phyloP scores from a whole-genome alignment of 495 filamentous ascomycete species.

The Opeltia flavorubescens region DNA sequence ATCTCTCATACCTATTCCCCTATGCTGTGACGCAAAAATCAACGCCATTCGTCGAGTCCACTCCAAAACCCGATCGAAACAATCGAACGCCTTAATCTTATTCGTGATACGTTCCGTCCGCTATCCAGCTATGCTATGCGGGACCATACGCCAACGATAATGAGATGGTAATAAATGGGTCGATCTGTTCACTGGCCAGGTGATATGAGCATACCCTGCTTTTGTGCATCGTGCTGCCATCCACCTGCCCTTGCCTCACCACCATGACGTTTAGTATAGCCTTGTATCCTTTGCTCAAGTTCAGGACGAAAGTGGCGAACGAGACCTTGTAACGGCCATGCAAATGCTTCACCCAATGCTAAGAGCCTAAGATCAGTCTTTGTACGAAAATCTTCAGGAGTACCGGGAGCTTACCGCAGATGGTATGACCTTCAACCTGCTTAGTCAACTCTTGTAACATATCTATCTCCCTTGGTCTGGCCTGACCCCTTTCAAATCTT shows the following conservation, averaged over 20 bases:
- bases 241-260: constrained; percentile 70
- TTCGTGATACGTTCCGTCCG: too few relatives aligned
- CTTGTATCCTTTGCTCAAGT: constrained; percentile 73
- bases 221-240: constrained; percentile 62
- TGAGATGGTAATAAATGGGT: background rate
- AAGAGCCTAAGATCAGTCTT: background rate
- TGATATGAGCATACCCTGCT: constrained; percentile 70
- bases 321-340: constrained; percentile 94
- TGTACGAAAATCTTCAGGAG: background rate
- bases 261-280: constrained; percentile 53
- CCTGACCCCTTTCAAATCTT: constrained; percentile 82
- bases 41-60: too few relatives aligned
- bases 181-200: constrained; percentile 60
- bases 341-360: constrained; percentile 89
- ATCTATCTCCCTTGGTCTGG: constrained; percentile 83
- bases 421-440: constrained; percentile 97
- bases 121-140: too few relatives aligned
- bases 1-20: too few relatives aligned
- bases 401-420: constrained; percentile 51
- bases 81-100: too few relatives aligned
- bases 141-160: background rate
- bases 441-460: constrained; percentile 99
- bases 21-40: too few relatives aligned
- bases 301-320: constrained; percentile 97
- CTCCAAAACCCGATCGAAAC: too few relatives aligned